These are phyloP conservation scores for Stygiomarasmius scandens DNA, from an alignment of 1,284 basidiomycete genomes.

Conservation along the genomic window DNA sequence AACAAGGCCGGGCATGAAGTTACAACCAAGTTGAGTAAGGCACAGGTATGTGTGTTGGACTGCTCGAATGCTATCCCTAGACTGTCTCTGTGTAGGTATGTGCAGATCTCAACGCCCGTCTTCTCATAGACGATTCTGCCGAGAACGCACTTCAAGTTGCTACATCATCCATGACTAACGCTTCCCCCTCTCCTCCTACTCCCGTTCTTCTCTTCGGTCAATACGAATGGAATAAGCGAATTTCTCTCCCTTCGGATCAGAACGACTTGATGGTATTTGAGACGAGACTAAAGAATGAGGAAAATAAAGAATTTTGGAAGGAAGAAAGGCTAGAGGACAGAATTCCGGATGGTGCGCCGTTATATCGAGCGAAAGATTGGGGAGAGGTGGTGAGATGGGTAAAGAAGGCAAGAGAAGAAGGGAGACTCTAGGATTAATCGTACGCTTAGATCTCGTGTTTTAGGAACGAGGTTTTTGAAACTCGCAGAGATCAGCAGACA, in stretches of 20 bases:
- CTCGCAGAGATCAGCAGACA: too few species aligned
- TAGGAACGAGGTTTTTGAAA: too few species aligned
- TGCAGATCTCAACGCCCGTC: constrained; percentile 57
- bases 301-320: constrained; percentile 58
- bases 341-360: constrained; percentile 44
- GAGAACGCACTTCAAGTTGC: constrained; percentile 74
- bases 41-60: constrained; percentile 49
- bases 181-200: constrained; percentile 29
- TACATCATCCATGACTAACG: constrained; percentile 25
- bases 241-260: constrained; percentile 46
- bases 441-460: not conserved
- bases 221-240: constrained; percentile 73
- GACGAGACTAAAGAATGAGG: constrained; percentile 51
- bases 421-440: constrained; percentile 21
- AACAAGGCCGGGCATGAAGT: constrained; percentile 49
- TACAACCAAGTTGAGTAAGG: constrained; percentile 66
- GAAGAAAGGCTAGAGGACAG: constrained; percentile 43
- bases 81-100: constrained; percentile 72
- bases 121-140: constrained; percentile 79
- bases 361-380: constrained; percentile 60
- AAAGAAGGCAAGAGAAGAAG: constrained; percentile 35
- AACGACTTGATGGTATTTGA: constrained; percentile 62
- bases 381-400: constrained; percentile 55
- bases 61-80: too few species aligned
- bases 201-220: constrained; percentile 77